phyloP scores from a whole-genome alignment of 805 yeast species.

The Suhomyces kilbournensis region DNA sequence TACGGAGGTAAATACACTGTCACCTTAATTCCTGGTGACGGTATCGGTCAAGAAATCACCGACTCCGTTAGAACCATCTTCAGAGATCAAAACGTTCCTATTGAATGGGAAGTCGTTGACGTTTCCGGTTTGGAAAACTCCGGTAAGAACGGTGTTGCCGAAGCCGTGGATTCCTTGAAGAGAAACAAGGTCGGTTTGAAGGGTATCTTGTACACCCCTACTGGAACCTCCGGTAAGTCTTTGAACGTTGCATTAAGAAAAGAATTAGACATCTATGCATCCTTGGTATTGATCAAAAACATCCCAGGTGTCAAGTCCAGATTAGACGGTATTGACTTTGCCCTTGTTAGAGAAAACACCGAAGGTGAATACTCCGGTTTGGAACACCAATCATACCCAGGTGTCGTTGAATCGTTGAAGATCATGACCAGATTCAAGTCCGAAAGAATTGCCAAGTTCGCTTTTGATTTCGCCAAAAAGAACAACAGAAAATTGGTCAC shows the following conservation, averaged over 20 bases:
- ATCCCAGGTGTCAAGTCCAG: constrained; percentile 92
- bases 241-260: constrained; percentile 95
- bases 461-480: constrained; percentile 91
- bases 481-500: constrained; percentile 91
- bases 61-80: constrained; percentile 90
- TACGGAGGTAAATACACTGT: constrained; percentile 95
- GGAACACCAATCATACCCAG: constrained; percentile 96
- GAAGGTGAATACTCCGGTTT: constrained; percentile 99
- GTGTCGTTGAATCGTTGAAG: constrained; percentile 95
- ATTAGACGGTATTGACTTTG: constrained; percentile 85
- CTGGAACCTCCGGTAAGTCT: constrained; percentile 73
- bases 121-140: constrained; percentile 47
- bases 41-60: constrained; percentile 94
- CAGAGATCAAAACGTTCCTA: constrained; percentile 82
- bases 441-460: constrained; percentile 96
- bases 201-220: constrained; percentile 92
- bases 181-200: constrained; percentile 96
- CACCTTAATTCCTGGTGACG: constrained; percentile 96
- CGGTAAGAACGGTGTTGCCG: constrained; percentile 66
- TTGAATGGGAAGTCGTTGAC: constrained; percentile 76
- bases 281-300: constrained; percentile 89
- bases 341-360: constrained; percentile 95
- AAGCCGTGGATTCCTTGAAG: constrained; percentile 86
- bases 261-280: constrained; percentile 93
- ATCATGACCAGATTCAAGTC: constrained; percentile 92